Base-by-base conservation (phyloP, 257 asterid species). In the Solanum pinnatisectum region DNA sequence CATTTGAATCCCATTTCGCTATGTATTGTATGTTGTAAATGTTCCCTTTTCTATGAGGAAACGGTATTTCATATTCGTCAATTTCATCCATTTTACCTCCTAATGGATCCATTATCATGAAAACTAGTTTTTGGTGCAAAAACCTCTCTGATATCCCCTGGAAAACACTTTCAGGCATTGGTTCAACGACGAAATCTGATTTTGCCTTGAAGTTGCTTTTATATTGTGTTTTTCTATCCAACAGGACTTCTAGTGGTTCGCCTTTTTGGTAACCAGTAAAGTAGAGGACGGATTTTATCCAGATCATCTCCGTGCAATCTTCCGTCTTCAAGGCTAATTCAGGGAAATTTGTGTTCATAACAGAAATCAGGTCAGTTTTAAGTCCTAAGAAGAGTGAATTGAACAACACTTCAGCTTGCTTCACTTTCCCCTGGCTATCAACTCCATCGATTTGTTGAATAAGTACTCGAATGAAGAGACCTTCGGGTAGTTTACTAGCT, bases 11-110 rank as follows among this genome's bases (percentile, higher is more conserved):
- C 23, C 60, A 52, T 16, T 52, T 52, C 60, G 16, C 60, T 52
- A 52, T 16, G 23, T 49, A 49, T 49, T 15, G 89, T 16, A 89
- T 78, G 70, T 84, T 89, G 85, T 86, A 89, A 32, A 88, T 36
- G 70, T 84, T 88, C 11, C 91, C 91, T n/a, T 87, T 88, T 27
- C 93, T 84, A 15, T 88, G 91, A 16, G 92, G 91, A 84, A 88
- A 91, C 30, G 92, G 90, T 33, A 59, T 84, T 79, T 88, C 87
- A 22, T 68, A 72, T 6, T 59, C 90, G 0, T 77, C 15, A 56
- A 84, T 89, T 33, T 88, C 91, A 11, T 84, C 67, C 88, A 89
- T 88, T 83, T 76, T 89, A 3, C 93, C 93, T 4, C 91, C 90
- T 42, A 89, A 32, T 4, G 93, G 91, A 83, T 89, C 89, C 73